Evolutionary conservation across 768 basidiomycete species (phyloP), one percentile per base, ranked within the genome.

Genomic region (Termitomyces sp.): DNA sequence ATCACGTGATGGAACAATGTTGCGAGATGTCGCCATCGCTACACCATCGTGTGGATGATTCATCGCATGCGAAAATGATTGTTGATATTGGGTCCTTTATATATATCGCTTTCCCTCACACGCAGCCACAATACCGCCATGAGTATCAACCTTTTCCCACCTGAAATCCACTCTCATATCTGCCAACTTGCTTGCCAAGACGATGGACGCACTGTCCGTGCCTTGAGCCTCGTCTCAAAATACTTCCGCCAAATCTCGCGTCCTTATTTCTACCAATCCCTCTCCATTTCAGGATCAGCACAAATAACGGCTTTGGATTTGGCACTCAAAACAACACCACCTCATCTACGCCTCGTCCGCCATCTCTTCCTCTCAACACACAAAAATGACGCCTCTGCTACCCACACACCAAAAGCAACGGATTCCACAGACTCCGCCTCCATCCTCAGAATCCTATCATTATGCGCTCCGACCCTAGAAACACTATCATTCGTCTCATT

Each of bases 91-190:
- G 14, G 23, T 12, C 26, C 18, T 52, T 26, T 43, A 49, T 33
- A 41, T 44, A 26, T 16, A 30, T 54, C 40, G 54, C 28, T 14
- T 38, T n/a, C 51, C 38, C 43, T 55, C 40, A 12, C 40, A 12
- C 36, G 23, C 41, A 30, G 20, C 41, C 38, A 30, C 51, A 9
- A 41, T 38, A 38, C 36, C 54, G 47, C 47, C 56, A 63, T 63
- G 56, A 63, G 41, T 48, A 75, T 79, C 73, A 64, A 77, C 48
- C 57, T 57, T 38, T 74, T 72, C 53, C 81, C 81, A 16, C 69
- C 74, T 36, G 81, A 82, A 65, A 67, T 82, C 16, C 75, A 77
- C 55, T 72, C 75, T 4, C 74, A 77, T 58, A 80, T 82, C 55
- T 77, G 71, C 61, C 69, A 75, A 50, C 65, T 79, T 2, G 75